Conservation (phyloP, 148 eudicot species). For the Tetragonia tetragonoides region DNA sequence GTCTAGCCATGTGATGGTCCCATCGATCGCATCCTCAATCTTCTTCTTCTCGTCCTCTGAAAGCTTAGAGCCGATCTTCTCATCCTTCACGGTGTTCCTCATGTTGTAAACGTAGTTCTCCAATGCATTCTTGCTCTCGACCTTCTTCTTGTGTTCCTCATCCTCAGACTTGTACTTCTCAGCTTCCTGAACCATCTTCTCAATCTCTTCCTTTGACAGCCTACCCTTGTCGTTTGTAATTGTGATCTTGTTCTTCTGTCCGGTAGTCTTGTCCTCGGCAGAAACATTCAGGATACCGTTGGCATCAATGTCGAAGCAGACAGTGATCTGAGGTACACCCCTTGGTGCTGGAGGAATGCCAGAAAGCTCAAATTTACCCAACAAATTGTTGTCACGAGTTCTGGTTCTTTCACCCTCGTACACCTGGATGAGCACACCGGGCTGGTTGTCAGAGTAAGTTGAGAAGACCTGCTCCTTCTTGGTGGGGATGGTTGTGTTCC, state of each 20-base stretch:
- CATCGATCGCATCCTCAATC: slow-evolving; percentile 6
- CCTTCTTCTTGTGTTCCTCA: slow-evolving; percentile 6
- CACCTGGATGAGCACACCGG: slow-evolving; percentile 7
- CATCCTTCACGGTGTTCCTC: slow-evolving; percentile 7
- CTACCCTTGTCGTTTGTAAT: slow-evolving; percentile 5
- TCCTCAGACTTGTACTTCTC: slow-evolving; percentile 7
- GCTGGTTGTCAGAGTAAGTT: slow-evolving; percentile 14
- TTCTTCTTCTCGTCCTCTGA: slow-evolving; percentile 11
- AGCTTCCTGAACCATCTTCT: slow-evolving; percentile 12
- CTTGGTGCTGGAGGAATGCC: slow-evolving; percentile 14
- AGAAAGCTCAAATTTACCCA: slow-evolving; percentile 4
- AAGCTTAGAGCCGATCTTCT: slow-evolving; percentile 1
- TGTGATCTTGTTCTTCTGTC: slow-evolving; percentile 3
- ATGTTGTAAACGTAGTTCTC: slow-evolving; percentile 9
- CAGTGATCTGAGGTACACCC: slow-evolving; percentile 2
- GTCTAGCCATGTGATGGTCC: background rate
- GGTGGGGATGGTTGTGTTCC: slow-evolving; percentile 10
- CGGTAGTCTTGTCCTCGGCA: background rate
- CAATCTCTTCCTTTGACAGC: background rate
- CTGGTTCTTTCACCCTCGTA: slow-evolving; percentile 17
- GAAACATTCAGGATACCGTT: slow-evolving; percentile 8
- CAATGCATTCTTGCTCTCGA: background rate
- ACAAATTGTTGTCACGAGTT: slow-evolving; percentile 13
- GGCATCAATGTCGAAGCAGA: slow-evolving; percentile 6
- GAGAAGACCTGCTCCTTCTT: background rate